Base-by-base conservation (phyloP, 2,329 filamentous ascomycete species). In the Aureobasidium namibiae region DNA sequence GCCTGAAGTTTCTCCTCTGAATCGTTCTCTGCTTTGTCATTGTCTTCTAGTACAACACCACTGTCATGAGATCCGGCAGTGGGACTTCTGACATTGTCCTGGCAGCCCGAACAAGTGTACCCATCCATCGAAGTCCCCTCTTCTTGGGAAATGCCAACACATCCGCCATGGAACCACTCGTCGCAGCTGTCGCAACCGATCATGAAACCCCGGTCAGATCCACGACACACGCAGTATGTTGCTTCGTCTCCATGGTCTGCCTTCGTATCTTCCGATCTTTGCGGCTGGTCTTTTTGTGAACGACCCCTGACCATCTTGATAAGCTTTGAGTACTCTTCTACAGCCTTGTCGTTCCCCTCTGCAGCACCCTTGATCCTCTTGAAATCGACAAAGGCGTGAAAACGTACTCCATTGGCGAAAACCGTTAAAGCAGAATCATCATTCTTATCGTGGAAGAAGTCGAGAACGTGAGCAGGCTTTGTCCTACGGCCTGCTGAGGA, bases 111-210 rank as follows among this genome's bases (percentile, higher is more conserved):
- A 21, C 58, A 59, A 18, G 34, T 60, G 23, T 56, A 60, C 3
- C 56, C 46, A 10, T 60, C 56, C 11, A 59, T 49, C 10, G 53
- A 58, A 8, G 60, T 46, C 21, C 56, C 53, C 29, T 61, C 49
- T 31, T 56, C 45, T 29, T 33, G 11, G 1, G 46, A 38, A 7
- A 92, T 75, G 4, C 80, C 85, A 3, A 92, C 85, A 66, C 89
- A 92, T 62, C 85, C 83, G 39, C 92, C 80, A 70, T 92, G 89
- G 70, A 92, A 92, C 89, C 89, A 92, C 70, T 91, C 87, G 61
- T 83, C 82, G 64, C 87, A 84, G 74, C 89, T 90, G 76, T 92
- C 89, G 74, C 89, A 92, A 24, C 87, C 89, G 63, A 92, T 86
- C 89, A 92, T 92, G 34, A 57, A 57, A 6, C 54, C 54, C 23